phyloP scores from a whole-genome alignment of 139 green algal species.

The Chlorella sp. region DNA sequence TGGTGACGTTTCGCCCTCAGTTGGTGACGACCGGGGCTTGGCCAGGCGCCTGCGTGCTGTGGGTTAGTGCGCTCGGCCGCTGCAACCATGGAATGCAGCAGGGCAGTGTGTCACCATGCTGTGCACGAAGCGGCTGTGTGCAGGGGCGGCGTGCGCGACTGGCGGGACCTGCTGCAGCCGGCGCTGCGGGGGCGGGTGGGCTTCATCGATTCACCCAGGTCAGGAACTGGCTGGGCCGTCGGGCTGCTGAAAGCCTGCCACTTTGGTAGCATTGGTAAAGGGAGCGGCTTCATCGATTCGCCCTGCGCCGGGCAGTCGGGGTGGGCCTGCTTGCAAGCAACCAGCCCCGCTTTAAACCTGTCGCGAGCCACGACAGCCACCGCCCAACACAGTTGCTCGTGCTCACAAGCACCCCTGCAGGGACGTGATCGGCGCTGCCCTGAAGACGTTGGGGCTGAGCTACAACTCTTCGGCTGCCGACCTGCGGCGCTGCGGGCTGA shows the following conservation, averaged over 20 bases:
- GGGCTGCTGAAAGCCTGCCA: too few species aligned
- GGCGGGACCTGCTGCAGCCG: conserved; percentile 87
- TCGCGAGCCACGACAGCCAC: too few species aligned
- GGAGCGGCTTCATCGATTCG: too few species aligned
- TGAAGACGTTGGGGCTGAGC: conserved; percentile 69
- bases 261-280: too few species aligned
- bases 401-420: not conserved
- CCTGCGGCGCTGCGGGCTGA: conserved; percentile 51
- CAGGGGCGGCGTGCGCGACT: conserved; percentile 66
- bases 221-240: not conserved
- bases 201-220: conserved; percentile 73
- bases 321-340: too few species aligned
- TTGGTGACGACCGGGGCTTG: too few species aligned
- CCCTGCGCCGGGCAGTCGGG: too few species aligned
- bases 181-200: conserved; percentile 68
- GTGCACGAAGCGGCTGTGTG: not conserved
- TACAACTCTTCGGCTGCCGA: conserved; percentile 59
- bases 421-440: conserved; percentile 80
- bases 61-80: too few species aligned
- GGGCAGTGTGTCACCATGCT: not conserved
- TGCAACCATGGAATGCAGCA: not conserved
- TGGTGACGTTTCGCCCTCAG: not conserved
- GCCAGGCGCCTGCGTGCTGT: too few species aligned
- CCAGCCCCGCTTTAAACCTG: too few species aligned
- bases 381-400: too few species aligned